These are phyloP conservation scores for Dalechampia spathulata DNA, from an alignment of 441 rosid species.

Conservation along the genomic window DNA sequence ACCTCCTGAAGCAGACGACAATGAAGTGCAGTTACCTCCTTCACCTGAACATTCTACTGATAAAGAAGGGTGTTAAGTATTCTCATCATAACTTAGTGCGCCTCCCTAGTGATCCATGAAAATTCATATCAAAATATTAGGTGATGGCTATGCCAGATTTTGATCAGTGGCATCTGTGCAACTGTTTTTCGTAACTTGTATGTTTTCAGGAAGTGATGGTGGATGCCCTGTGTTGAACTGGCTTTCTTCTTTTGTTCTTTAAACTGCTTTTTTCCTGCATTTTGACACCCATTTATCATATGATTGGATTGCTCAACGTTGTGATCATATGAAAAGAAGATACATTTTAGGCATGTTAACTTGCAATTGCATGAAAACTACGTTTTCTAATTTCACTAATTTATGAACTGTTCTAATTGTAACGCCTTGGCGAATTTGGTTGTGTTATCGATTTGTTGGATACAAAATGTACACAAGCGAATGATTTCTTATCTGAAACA, in stretches of 20 bases:
- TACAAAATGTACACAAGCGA: too few relatives aligned
- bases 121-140: slow-evolving; percentile 5
- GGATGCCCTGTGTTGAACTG: slow-evolving; percentile 5
- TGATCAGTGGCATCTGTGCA: slow-evolving; percentile 4
- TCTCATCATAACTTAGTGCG: neutral
- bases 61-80: slow-evolving; percentile 19
- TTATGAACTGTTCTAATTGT: too few relatives aligned
- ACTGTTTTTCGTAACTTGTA: neutral
- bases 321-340: slow-evolving; percentile 4
- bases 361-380: neutral
- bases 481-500: too few relatives aligned
- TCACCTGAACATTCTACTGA: slow-evolving; percentile 26
- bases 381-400: neutral
- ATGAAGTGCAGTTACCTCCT: slow-evolving; percentile 23
- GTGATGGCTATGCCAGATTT: slow-evolving; percentile 9
- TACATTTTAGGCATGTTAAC: neutral
- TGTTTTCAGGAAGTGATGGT: slow-evolving; percentile 10
- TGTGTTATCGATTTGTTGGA: too few relatives aligned
- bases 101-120: slow-evolving; percentile 2
- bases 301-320: slow-evolving; percentile 12
- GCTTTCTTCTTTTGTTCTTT: neutral
- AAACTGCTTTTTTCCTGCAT: neutral
- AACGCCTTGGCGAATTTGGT: too few relatives aligned
- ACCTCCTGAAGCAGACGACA: slow-evolving; percentile 31
- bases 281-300: slow-evolving; percentile 5